Evolutionary conservation across 2,329 filamentous ascomycete species (phyloP).

Genomic region (Sclerotinia nivalis): DNA sequence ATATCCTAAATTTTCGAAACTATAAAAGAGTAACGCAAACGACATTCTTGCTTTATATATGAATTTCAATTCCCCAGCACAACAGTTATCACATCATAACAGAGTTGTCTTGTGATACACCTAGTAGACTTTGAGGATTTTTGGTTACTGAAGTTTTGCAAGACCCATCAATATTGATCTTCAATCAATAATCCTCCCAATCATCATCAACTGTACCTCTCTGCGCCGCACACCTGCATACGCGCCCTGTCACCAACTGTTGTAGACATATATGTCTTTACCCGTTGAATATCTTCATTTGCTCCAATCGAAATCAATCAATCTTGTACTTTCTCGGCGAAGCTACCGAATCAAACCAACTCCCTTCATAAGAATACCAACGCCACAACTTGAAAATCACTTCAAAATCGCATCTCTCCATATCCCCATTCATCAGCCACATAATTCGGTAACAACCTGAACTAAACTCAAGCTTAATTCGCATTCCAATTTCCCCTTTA

Average conservation of each 20-base stretch:
- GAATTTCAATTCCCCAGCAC: not conserved
- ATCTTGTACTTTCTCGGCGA: not conserved
- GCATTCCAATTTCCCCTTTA: not conserved
- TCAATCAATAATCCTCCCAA: not conserved
- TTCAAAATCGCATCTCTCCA: not conserved
- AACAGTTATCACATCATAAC: not conserved
- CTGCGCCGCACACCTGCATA: slow-evolving; percentile 4
- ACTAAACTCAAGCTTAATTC: not conserved
- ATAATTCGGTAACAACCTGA: not conserved
- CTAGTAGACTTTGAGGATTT: not conserved
- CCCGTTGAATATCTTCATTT: not conserved
- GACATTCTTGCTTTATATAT: not conserved
- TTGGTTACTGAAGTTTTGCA: not conserved
- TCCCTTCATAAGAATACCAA: not conserved
- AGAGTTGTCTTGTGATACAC: not conserved
- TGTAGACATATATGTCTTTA: not conserved
- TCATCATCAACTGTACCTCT: not conserved
- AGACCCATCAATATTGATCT: not conserved
- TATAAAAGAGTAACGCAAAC: too few species aligned
- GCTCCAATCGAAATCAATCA: not conserved
- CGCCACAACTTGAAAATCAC: too few species aligned
- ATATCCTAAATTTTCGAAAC: not conserved
- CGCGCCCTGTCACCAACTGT: not conserved
- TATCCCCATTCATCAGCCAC: not conserved
- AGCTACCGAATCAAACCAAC: not conserved